phyloP scores from a whole-genome alignment of 1,284 basidiomycete genomes.

The Moesziomyces globuligerus region DNA sequence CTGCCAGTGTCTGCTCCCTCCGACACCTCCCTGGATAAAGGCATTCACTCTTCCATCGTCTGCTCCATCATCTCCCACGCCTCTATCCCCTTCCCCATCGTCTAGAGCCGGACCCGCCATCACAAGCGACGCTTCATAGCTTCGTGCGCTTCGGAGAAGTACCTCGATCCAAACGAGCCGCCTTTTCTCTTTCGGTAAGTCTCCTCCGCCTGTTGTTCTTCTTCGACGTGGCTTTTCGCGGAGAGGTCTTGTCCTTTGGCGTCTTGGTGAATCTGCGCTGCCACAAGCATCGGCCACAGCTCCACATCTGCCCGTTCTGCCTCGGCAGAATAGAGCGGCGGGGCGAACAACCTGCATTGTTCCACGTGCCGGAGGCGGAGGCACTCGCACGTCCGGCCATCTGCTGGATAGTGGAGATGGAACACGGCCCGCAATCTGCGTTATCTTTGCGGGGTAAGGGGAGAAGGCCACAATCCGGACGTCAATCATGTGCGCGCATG shows the following conservation, averaged over 20 bases:
- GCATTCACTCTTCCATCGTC: slow-evolving; percentile 4
- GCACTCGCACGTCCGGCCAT: not conserved
- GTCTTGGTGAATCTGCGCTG: not conserved
- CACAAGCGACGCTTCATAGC: not conserved
- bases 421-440: slow-evolving; percentile 12
- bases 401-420: no score
- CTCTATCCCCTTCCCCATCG: not conserved
- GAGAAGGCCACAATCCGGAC: not conserved
- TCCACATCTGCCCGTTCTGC: not conserved
- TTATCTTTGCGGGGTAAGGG: slow-evolving; percentile 18
- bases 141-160: not conserved
- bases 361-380: not conserved
- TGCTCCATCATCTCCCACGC: slow-evolving; percentile 6
- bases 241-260: no score
- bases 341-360: not conserved
- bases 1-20: not conserved
- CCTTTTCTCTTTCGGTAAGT: not conserved
- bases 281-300: not conserved
- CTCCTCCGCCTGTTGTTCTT: not conserved
- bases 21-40: not conserved
- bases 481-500: slow-evolving; percentile 9
- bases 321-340: not conserved
- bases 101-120: not conserved
- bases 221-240: not conserved
- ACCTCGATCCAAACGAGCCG: not conserved